Percentiles rank a stretch among this genome's conserved stretches.
Evolutionary conservation across 1,284 basidiomycete species (phyloP).

Genomic region (Jaminaea rosea): DNA sequence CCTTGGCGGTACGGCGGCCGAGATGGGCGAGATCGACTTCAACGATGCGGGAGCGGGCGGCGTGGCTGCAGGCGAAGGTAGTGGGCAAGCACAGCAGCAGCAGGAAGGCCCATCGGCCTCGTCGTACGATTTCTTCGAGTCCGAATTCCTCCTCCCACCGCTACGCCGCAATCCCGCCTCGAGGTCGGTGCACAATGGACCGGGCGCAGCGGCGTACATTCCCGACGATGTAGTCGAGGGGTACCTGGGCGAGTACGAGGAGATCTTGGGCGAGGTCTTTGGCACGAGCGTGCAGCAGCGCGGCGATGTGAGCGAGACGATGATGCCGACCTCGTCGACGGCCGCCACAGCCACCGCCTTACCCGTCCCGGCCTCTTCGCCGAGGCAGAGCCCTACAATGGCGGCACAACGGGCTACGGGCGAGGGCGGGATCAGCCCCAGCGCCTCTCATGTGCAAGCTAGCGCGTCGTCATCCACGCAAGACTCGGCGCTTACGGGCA

Average conservation of each 20-base stretch:
- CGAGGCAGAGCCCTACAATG: too few relatives aligned
- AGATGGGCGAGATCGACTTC: not conserved
- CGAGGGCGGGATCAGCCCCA: not conserved
- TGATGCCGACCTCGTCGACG: conserved; percentile 2
- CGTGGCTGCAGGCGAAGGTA: not conserved
- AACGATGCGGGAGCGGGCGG: conserved; percentile 4
- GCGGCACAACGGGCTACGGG: not conserved
- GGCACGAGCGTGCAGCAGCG: conserved; percentile 25
- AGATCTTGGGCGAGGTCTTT: conserved; percentile 53
- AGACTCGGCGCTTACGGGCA: too few relatives aligned
- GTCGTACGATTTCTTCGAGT: conserved; percentile 42
- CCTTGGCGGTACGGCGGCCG: not conserved
- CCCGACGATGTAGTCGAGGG: conserved; percentile 52
- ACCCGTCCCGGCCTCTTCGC: too few relatives aligned
- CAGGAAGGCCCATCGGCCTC: conserved; percentile 14
- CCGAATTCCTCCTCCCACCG: conserved; percentile 52
- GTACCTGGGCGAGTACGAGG: conserved; percentile 54
- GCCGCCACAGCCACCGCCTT: too few relatives aligned
- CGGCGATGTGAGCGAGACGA: conserved; percentile 7
- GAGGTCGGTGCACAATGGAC: conserved; percentile 22
- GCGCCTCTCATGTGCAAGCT: too few relatives aligned
- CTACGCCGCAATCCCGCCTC: conserved; percentile 39
- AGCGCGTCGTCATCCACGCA: too few relatives aligned
- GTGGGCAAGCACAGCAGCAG: conserved; percentile 2
- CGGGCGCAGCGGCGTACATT: conserved; percentile 49